Evolutionary conservation across 352 stramenopile species (phyloP).

Genomic region (Pythium biforme): DNA sequence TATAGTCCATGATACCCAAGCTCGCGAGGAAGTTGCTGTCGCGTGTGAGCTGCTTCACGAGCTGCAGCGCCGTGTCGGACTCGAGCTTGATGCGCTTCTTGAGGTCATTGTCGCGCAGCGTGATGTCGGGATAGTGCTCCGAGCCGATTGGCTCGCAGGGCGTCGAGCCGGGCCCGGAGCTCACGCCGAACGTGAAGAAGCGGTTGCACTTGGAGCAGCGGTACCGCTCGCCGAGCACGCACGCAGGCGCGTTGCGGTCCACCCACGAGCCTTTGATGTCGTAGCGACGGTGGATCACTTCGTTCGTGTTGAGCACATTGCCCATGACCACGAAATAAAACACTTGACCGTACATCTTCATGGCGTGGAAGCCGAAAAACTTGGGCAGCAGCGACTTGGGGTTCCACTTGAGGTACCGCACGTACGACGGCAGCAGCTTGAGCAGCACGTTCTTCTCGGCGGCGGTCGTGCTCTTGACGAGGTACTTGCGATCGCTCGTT

Average conservation of each 20-base stretch:
- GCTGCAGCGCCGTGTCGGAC: conserved; percentile 38
- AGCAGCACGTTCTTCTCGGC: conserved; percentile 82
- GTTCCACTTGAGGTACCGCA: conserved; percentile 88
- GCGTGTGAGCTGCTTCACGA: conserved; percentile 79
- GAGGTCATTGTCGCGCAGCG: conserved; percentile 82
- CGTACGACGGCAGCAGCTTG: conserved; percentile 77
- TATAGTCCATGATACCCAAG: conserved; percentile 92
- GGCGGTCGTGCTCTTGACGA: conserved; percentile 89
- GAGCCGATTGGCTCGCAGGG: conserved; percentile 54
- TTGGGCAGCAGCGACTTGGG: conserved; percentile 83
- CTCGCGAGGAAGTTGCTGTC: conserved; percentile 84
- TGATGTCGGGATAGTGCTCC: conserved; percentile 84
- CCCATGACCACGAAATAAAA: conserved; percentile 93
- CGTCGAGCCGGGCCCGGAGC: conserved; percentile 24
- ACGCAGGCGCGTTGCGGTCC: conserved; percentile 78
- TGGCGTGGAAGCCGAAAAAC: conserved; percentile 88
- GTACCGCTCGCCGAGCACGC: conserved; percentile 73
- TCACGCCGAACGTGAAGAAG: conserved; percentile 76
- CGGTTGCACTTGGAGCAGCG: conserved; percentile 84
- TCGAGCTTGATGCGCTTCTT: conserved; percentile 83
- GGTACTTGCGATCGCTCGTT: conserved; percentile 84
- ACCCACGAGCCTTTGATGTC: conserved; percentile 93
- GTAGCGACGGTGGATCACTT: conserved; percentile 86
- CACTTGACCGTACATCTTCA: conserved; percentile 91
- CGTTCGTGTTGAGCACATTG: conserved; percentile 84